Base-by-base conservation (phyloP, 1,284 basidiomycete species). In the Rhodotorula sp. region DNA sequence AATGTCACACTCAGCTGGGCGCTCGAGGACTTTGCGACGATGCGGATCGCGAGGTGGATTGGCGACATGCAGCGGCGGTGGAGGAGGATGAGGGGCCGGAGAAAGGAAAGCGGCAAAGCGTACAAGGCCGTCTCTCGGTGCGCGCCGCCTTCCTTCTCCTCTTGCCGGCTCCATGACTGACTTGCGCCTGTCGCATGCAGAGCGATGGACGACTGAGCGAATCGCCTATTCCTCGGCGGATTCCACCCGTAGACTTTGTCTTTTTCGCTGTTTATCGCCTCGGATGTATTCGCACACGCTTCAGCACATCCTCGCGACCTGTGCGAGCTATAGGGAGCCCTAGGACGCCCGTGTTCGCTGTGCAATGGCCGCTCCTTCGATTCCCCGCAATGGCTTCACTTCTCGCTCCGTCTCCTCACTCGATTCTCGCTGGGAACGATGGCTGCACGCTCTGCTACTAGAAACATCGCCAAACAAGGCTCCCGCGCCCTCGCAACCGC, bases 1-100 rank as follows among this genome's bases (percentile, higher is more conserved):
- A 98, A 99, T 81, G 85, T 92, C 31, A 81, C 82, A 2, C 75
- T 87, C 24, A 94, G 91, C 46, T 84, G 92, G 79, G 84, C 83
- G 0, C 96, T 90, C 77, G 95, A 99, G 79, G 64, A 76, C 58
- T 72, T 67, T 31, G 70, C 74, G 4, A 75, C 72, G 2, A 55
- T 71, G 30, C 54, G 44, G 4, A 53, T 77, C 2, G 75, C 76
- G 22, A 66, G 54, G 48, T 62, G 64, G 66, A 68, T 76, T 46
- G 73, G 76, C 30, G 68, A 73, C 31, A 40, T 65, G 52, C 62
- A 70, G 62, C 40, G 74, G 16, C 62, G 52, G 58, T 71, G 70
- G 54, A 52, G 76, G 26, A 30, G 75, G 26, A 64, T 84, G 86
- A 70, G 73, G 52, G 79, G 71, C 15, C 78, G 78, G 60, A 78